These are phyloP conservation scores for Castanea sativa DNA, from an alignment of 306 rosid species.

Conservation along the genomic window DNA sequence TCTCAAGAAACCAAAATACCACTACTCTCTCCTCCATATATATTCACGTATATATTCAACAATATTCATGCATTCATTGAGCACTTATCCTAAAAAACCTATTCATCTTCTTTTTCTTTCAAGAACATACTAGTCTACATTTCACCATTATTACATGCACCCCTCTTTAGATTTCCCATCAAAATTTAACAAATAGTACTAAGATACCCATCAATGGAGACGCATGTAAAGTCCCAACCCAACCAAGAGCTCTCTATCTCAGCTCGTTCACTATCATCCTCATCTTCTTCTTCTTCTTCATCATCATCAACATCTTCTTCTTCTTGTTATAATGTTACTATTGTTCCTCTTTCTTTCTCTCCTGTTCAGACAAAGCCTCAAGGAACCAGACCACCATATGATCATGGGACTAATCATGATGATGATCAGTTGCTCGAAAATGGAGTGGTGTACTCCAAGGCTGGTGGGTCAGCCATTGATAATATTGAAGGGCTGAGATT, in stretches of 20 bases:
- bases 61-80: slow-evolving; percentile 20
- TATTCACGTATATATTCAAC: slow-evolving; percentile 12
- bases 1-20: slow-evolving; percentile 22
- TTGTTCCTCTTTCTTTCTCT: slow-evolving; percentile 12
- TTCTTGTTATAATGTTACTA: slow-evolving; percentile 25
- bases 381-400: slow-evolving; percentile 1
- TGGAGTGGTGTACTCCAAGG: slow-evolving; percentile 18
- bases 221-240: slow-evolving; percentile 15
- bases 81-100: background rate
- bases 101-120: slow-evolving; percentile 24
- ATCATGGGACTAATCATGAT: background rate
- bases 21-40: slow-evolving; percentile 11
- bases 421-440: slow-evolving; percentile 19
- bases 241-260: slow-evolving; percentile 29
- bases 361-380: slow-evolving; percentile 32
- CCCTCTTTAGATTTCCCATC: slow-evolving; percentile 12
- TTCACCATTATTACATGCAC: slow-evolving; percentile 3
- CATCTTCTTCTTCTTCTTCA: slow-evolving; percentile 29
- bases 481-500: slow-evolving; percentile 22
- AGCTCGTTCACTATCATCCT: slow-evolving; percentile 29
- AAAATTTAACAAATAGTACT: slow-evolving; percentile 9
- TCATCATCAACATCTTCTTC: slow-evolving; percentile 21
- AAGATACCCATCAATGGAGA: slow-evolving; percentile 48
- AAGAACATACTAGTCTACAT: background rate
- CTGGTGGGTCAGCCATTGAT: background rate